Evolutionary conservation across 169 alveolate genomes (phyloP).

Genomic region (Eimeria praecox): DNA sequence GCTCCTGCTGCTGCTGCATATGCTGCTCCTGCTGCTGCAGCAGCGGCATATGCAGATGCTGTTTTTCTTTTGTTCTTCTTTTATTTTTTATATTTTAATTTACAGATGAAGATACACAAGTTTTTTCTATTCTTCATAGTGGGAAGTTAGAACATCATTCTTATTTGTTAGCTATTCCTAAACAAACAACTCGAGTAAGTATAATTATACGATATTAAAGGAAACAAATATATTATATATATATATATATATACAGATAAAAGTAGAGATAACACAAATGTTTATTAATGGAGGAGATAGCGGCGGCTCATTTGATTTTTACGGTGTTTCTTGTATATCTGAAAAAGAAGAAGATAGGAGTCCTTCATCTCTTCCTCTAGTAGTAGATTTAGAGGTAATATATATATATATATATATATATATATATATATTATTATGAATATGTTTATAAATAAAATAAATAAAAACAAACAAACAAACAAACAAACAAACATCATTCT

Average conservation of each 20-base stretch:
- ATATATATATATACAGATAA: background rate
- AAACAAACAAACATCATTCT: too few relatives aligned
- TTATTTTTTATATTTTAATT: background rate
- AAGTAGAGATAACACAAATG: constrained; percentile 81
- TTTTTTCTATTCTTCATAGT: constrained; percentile 63
- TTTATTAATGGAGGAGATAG: constrained; percentile 79
- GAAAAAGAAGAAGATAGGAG: background rate
- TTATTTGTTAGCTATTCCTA: constrained; percentile 31
- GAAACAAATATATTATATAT: too few relatives aligned
- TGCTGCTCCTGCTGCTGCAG: too few relatives aligned
- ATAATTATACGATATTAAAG: too few relatives aligned
- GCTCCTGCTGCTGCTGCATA: too few relatives aligned
- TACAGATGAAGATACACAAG: constrained; percentile 59
- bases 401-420: background rate
- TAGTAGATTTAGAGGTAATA: background rate
- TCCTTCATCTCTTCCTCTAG: background rate
- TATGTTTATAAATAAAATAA: too few relatives aligned
- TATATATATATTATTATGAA: too few relatives aligned
- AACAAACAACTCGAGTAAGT: background rate
- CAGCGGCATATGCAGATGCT: too few relatives aligned
- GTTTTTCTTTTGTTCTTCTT: too few relatives aligned
- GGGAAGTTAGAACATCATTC: constrained; percentile 71
- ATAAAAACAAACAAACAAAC: too few relatives aligned
- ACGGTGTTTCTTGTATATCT: constrained; percentile 65
- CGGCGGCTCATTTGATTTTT: constrained; percentile 81